These are phyloP conservation scores for Bathelium albidoporum DNA, from an alignment of 495 filamentous ascomycete genomes.

Conservation along the genomic window DNA sequence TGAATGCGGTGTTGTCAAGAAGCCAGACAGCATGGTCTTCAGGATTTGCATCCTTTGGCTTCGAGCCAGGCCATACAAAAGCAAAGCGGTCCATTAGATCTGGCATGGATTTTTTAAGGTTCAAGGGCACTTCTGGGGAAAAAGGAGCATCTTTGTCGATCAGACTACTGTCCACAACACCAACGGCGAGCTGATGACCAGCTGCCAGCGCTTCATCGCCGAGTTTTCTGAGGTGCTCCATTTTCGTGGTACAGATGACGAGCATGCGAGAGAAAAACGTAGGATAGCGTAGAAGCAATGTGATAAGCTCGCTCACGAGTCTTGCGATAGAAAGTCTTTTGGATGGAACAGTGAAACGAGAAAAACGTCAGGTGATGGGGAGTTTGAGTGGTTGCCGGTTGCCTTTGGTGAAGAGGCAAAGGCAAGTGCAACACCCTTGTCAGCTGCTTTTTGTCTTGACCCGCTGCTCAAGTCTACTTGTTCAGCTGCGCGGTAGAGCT, in stretches of 20 bases:
- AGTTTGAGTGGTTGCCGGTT: neutral
- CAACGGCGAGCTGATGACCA: conserved; percentile 14
- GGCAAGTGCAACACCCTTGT: neutral
- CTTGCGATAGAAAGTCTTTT: neutral
- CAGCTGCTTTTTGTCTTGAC: neutral
- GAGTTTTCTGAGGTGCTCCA: conserved; percentile 12
- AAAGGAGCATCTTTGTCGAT: conserved; percentile 14
- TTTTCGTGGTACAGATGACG: neutral
- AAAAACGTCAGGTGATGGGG: neutral
- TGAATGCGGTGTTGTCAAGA: conserved; percentile 80
- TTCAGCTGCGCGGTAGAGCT: neutral
- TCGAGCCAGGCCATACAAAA: conserved; percentile 14
- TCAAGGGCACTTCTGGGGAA: conserved; percentile 18
- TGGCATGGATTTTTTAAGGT: conserved; percentile 14
- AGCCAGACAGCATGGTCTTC: conserved; percentile 69
- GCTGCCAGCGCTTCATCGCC: neutral
- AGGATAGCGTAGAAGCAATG: neutral
- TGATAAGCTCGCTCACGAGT: neutral
- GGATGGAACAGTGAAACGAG: neutral
- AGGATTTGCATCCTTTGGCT: conserved; percentile 30
- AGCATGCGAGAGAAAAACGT: neutral
- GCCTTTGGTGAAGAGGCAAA: neutral
- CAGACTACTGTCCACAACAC: conserved; percentile 5
- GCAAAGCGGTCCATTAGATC: conserved; percentile 22
- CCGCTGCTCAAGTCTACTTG: neutral